A percentile compares a stretch with the other conserved stretches of the same genome.
These are phyloP conservation scores for Acer negundo DNA, from an alignment of 345 rosid species.

Conservation along the genomic window DNA sequence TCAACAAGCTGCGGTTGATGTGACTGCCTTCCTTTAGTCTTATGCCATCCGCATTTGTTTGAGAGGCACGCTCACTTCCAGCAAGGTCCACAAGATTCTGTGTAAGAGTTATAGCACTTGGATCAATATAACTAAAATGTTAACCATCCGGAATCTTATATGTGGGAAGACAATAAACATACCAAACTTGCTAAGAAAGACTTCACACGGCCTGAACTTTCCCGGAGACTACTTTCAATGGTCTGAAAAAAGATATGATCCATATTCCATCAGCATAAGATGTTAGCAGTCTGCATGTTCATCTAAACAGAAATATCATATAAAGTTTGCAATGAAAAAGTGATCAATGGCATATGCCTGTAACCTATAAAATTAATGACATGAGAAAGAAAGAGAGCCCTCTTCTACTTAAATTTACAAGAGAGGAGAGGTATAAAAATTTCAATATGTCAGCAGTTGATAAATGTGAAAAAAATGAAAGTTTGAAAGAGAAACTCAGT, in stretches of 20 bases:
- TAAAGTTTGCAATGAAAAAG: not conserved
- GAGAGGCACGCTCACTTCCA: conserved; percentile 93
- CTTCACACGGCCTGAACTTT: conserved; percentile 72
- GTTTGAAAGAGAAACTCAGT: conserved; percentile 8
- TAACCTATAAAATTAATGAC: not conserved
- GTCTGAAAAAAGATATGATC: conserved; percentile 46
- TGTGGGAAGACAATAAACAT: conserved; percentile 25
- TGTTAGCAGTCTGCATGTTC: conserved; percentile 13
- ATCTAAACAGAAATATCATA: not conserved
- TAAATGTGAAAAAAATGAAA: not conserved
- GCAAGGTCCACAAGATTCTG: conserved; percentile 99
- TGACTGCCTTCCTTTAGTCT: conserved; percentile 96
- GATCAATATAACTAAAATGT: conserved; percentile 10
- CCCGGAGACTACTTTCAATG: conserved; percentile 81
- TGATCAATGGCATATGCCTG: not conserved
- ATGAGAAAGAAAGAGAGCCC: not conserved
- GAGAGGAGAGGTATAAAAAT: not conserved
- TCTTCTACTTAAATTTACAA: not conserved
- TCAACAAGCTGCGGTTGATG: conserved; percentile 91
- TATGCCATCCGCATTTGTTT: conserved; percentile 80
- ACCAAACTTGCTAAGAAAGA: conserved; percentile 93
- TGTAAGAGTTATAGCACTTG: conserved; percentile 34
- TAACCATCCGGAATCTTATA: conserved; percentile 13
- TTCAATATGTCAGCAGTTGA: not conserved
- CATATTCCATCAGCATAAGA: conserved; percentile 25